These are phyloP conservation scores for Cryptococcus sp. DNA, from an alignment of 1,284 basidiomycete genomes.

Conservation along the genomic window DNA sequence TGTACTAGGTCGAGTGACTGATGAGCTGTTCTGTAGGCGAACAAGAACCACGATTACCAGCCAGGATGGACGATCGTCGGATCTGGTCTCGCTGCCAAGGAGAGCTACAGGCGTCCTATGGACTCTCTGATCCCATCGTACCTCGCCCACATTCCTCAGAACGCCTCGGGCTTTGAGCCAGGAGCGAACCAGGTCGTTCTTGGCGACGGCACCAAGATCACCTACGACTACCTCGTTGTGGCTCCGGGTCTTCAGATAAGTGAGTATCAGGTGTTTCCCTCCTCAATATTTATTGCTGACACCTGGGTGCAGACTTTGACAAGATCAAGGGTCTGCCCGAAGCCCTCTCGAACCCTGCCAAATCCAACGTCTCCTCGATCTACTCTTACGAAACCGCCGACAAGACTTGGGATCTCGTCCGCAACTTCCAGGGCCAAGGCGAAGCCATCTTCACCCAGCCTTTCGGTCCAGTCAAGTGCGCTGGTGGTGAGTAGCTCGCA, in stretches of 20 bases:
- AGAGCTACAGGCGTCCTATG: conserved; percentile 71
- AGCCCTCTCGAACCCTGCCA: conserved; percentile 69
- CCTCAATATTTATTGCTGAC: not conserved
- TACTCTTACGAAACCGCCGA: conserved; percentile 87
- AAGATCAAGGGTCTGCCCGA: conserved; percentile 73
- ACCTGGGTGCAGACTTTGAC: conserved; percentile 57
- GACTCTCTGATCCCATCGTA: conserved; percentile 69
- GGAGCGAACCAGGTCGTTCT: conserved; percentile 68
- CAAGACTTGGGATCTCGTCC: conserved; percentile 80
- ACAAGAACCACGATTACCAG: conserved; percentile 55
- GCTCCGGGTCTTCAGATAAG: conserved; percentile 83
- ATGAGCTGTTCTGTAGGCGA: conserved; percentile 15
- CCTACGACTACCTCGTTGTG: conserved; percentile 86
- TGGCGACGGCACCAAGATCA: conserved; percentile 69
- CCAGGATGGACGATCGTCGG: conserved; percentile 94
- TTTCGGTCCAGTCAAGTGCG: conserved; percentile 90
- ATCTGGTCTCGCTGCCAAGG: conserved; percentile 68
- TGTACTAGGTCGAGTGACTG: too few relatives aligned
- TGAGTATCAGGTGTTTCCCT: conserved; percentile 20
- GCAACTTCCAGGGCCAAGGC: conserved; percentile 69
- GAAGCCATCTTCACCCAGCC: conserved; percentile 93
- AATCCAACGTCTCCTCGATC: conserved; percentile 86
- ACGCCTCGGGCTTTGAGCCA: conserved; percentile 76
- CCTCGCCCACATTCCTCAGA: conserved; percentile 71
- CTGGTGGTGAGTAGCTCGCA: conserved; percentile 62